Evolutionary conservation across 345 rosid genomes (phyloP).

Genomic region (Brassica cretica): DNA sequence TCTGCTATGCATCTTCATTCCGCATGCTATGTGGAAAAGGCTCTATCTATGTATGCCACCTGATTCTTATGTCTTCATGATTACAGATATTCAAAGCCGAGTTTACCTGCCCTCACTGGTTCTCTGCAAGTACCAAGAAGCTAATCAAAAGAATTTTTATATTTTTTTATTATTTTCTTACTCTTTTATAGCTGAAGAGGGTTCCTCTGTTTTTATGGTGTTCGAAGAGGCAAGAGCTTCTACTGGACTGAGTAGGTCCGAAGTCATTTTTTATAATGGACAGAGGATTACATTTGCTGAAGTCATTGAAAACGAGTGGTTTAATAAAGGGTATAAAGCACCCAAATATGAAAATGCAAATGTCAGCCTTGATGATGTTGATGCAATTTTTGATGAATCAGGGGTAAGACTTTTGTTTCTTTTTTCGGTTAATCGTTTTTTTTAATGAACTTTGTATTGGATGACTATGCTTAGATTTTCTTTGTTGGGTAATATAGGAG

Average conservation of each 20-base stretch:
- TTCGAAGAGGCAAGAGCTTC: constrained; percentile 1
- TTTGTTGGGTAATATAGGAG: constrained; percentile 56
- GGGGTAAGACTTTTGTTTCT: constrained; percentile 49
- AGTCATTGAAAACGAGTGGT: constrained; percentile 91
- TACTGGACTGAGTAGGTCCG: background rate
- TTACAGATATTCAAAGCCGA: constrained; percentile 90
- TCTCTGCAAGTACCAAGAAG: constrained; percentile 89
- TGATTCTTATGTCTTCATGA: constrained; percentile 19
- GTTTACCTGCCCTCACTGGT: constrained; percentile 88
- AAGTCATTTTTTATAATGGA: constrained; percentile 24
- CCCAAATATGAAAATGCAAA: constrained; percentile 74
- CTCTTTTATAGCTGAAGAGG: background rate
- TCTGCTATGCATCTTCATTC: too few relatives aligned
- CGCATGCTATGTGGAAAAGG: background rate
- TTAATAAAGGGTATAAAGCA: constrained; percentile 92
- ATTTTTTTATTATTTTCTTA: background rate
- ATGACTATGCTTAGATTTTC: constrained; percentile 25
- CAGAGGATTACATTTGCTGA: constrained; percentile 85
- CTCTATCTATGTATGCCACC: background rate
- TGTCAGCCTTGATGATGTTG: constrained; percentile 79
- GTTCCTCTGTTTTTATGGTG: background rate
- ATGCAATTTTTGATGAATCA: constrained; percentile 75
- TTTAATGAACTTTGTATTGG: background rate
- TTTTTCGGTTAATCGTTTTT: background rate
- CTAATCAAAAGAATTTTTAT: constrained; percentile 58